Percentiles rank a stretch among this genome's conserved stretches.
Conservation (phyloP, 192 early-diverging fungal genomes). For the Gonapodya prolifera region DNA sequence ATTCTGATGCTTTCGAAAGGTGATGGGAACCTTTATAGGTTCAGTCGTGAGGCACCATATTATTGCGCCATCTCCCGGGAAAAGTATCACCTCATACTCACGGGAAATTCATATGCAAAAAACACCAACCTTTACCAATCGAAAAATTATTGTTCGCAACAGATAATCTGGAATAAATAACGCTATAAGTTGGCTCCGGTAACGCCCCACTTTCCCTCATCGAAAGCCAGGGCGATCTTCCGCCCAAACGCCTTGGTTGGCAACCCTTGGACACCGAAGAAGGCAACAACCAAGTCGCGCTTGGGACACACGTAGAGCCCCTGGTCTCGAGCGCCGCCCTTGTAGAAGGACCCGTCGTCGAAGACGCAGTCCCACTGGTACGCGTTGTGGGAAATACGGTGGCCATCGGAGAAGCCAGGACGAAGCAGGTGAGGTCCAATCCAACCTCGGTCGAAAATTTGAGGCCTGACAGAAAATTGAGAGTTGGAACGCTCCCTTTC, state of each 20-base stretch:
- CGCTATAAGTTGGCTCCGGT: background rate
- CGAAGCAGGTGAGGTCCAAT: background rate
- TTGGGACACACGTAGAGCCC: background rate
- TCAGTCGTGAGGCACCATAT: too few species aligned
- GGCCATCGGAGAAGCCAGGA: background rate
- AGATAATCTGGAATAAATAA: background rate
- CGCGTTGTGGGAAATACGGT: background rate
- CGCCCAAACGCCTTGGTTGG: background rate
- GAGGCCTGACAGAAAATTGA: background rate
- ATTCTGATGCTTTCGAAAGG: too few species aligned
- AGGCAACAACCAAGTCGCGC: background rate
- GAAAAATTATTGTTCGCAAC: background rate
- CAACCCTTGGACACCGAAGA: background rate
- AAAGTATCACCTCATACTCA: too few species aligned
- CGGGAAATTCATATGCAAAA: too few species aligned
- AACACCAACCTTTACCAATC: too few species aligned
- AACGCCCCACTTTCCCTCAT: background rate
- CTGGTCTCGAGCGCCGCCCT: background rate
- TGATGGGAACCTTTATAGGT: too few species aligned
- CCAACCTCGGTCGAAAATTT: constrained; percentile 5
- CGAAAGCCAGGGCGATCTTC: background rate
- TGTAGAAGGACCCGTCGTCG: background rate
- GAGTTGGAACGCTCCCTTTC: background rate
- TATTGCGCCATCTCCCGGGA: too few species aligned
- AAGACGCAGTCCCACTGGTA: background rate